Base-by-base conservation (phyloP, 2,329 filamentous ascomycete genomes). In the Pseudogymnoascus sp. region DNA sequence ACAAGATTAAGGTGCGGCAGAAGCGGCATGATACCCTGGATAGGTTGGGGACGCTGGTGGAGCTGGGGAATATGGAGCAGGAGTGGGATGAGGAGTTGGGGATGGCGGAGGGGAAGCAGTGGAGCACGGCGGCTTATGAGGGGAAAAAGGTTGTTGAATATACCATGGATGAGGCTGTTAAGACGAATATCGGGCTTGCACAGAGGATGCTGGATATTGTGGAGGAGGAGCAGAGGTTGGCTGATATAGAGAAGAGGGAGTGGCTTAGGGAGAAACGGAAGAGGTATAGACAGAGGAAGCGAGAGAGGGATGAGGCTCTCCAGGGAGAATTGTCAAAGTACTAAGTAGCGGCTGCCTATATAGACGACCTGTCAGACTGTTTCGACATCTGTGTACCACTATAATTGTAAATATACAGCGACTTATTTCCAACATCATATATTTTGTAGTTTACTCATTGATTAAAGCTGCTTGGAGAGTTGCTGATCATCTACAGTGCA, bases 1-100 rank as follows among this genome's bases (percentile, higher is more conserved):
- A 82, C 60, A 84, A 83, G 68, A 72, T 81, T 17, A 65, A 71
- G 3, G 71, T 75, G 40, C 80, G 80, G n/a, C 74, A 78, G 46
- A 71, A 72, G 50, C 75, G 79, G 15, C 72, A 81, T 11, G 64
- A 75, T 56, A 70, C 70, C 15, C 68, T 78, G 0, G 65, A 77
- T 7, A 68, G 74, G 6, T 68, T 84, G 21, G 70, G 75, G 9
- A 46, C 62, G n/a, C 19, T 65, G 64, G 33, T 75, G 9, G 70
- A 71, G 3, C 40, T 78, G 7, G 79, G 75, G 2, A 60, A 65
- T 44, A 66, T 71, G n/a, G 80, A 84, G 67, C 80, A 83, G 65
- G 64, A 68, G 7, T 83, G 80, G 80, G 82, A 84, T 66, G 26
- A 59, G 7, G 33, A 61, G 62, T 23, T 63, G 33, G 61, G 64